These are phyloP conservation scores for Croton setiger DNA, from an alignment of 441 rosid genomes.

Conservation along the genomic window DNA sequence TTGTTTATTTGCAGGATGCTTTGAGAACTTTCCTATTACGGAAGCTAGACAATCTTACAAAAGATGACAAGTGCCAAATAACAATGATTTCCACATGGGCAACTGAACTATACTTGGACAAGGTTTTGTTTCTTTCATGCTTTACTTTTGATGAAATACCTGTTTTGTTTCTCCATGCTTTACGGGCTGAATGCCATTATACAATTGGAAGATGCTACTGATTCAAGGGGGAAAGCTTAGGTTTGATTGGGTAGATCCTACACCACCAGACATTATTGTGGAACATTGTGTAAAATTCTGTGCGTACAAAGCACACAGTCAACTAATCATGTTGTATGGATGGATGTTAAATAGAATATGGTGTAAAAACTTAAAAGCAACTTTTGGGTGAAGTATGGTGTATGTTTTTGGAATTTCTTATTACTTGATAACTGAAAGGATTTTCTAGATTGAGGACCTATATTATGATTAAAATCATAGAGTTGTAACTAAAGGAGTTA, in stretches of 20 bases:
- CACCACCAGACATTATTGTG: not conserved
- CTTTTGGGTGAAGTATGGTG: too few species aligned
- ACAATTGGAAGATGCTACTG: slow-evolving; percentile 13
- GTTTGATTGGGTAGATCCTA: slow-evolving; percentile 13
- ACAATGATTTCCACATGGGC: slow-evolving; percentile 99
- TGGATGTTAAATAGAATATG: too few species aligned
- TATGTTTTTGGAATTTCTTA: too few species aligned
- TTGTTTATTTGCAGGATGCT: slow-evolving; percentile 76
- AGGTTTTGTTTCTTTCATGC: slow-evolving; percentile 56
- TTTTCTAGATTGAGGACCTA: slow-evolving; percentile 12
- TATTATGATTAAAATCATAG: slow-evolving; percentile 10
- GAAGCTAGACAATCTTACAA: slow-evolving; percentile 91
- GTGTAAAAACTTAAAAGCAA: too few species aligned
- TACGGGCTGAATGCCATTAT: slow-evolving; percentile 12
- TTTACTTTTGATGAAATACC: slow-evolving; percentile 14
- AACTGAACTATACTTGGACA: slow-evolving; percentile 96
- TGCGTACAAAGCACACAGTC: not conserved
- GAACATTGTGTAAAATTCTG: not conserved
- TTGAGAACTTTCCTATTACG: slow-evolving; percentile 89
- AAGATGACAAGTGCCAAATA: slow-evolving; percentile 96
- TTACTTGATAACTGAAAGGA: slow-evolving; percentile 5
- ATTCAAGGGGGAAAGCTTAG: slow-evolving; percentile 1
- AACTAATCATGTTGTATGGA: too few species aligned
- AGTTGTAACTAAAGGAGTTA: slow-evolving; percentile 10
- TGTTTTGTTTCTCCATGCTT: slow-evolving; percentile 13